Evolutionary conservation across 2,329 filamentous ascomycete genomes (phyloP), one percentile per base, ranked within the genome.

Genomic region (Scortechinia acanthostroma): DNA sequence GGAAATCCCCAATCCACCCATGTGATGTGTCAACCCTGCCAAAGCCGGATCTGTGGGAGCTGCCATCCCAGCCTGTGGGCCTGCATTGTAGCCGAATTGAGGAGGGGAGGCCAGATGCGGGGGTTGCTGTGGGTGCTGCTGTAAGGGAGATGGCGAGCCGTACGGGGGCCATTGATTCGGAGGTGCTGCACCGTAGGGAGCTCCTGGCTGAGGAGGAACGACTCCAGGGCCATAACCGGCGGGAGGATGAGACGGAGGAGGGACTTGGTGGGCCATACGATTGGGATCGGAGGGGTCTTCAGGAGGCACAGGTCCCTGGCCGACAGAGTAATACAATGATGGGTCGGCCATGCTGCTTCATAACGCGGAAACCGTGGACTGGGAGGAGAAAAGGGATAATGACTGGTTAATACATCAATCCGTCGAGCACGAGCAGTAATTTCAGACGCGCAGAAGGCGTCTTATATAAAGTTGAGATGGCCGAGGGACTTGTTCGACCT

Each of bases 1-100:
- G 23, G 74, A 80, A 52, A 95, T 69, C 33, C 74, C 82, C 76
- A 94, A 78, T 48, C 80, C 81, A 35, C 83, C 83, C 83, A 95
- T 86, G 63, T 94, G 89, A 46, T 80, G 75, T 42, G 81, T 74
- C 48, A 89, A 61, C 15, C 69, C 71, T 46, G 58, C 65, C 54
- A 79, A 74, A 47, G 65, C 65, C 45, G 60, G 57, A 33, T 55
- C 45, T 42, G 47, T 43, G 49, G 55, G 53, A 50, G 58, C 49
- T 61, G 62, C 16, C 46, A 45, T 30, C 20, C 13, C 13, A 6
- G 10, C 10, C 20, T 10, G 35, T 40, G 35, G 17, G 6, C 10
- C 35, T 10, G 17, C 35, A n/a, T 30, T 30, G 20, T 40, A 40
- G 35, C 10, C 25, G 25, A 30, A 30, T 30, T 30, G 25, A n/a